Percentiles rank a stretch among this genome's conserved stretches.
phyloP scores from a whole-genome alignment of 306 rosid species.

The apple (Malus domestica) region ASM211411v1 NC_041794.1:9353501-9354000 shows the following conservation, averaged over 20 bases:
- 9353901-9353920: conserved; percentile 30
- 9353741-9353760: conserved; percentile 60
- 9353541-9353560: conserved; percentile 54
- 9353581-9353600: conserved; percentile 1
- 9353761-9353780: conserved; percentile 38
- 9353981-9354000: neutral
- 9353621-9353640: neutral
- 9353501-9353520: conserved; percentile 71
- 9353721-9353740: conserved; percentile 71
- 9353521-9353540: conserved; percentile 87
- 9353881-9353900: conserved; percentile 36
- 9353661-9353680: conserved; percentile 43
- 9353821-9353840: neutral
- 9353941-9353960: conserved; percentile 57
- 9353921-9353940: conserved; percentile 40
- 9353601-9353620: neutral
- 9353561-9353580: conserved; percentile 1
- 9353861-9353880: no score
- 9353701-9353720: conserved; percentile 73
- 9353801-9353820: neutral
- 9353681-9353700: conserved; percentile 84
- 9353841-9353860: neutral
- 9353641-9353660: neutral
- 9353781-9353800: conserved; percentile 22
- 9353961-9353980: neutral